These are phyloP conservation scores for Cryoendolithus antarcticus DNA, from an alignment of 2,329 filamentous ascomycete species.

Conservation along the genomic window DNA sequence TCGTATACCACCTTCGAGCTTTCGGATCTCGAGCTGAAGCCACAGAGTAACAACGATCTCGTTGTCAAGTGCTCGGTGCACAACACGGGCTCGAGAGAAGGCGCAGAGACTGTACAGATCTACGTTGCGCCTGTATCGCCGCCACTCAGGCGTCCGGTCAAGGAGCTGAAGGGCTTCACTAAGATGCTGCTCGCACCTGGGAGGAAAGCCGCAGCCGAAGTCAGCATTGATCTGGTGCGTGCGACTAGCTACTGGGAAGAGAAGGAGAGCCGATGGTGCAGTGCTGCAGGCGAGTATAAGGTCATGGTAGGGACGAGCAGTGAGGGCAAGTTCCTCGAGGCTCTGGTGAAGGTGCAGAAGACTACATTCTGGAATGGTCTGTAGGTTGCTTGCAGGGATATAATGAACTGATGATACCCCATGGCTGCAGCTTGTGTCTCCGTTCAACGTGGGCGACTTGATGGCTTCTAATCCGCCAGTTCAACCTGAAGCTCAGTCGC, in stretches of 20 bases:
- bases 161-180: conserved; percentile 58
- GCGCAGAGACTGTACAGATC: conserved; percentile 4
- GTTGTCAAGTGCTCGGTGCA: conserved; percentile 2
- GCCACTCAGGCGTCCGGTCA: conserved; percentile 50
- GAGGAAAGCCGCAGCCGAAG: conserved; percentile 48
- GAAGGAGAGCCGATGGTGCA: conserved; percentile 50
- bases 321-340: conserved; percentile 15
- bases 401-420: too few relatives aligned
- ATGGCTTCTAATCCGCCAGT: too few relatives aligned
- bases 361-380: conserved; percentile 5
- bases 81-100: conserved; percentile 5
- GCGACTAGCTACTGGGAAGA: conserved; percentile 61
- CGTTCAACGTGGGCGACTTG: too few relatives aligned
- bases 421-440: too few relatives aligned
- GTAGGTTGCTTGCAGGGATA: conserved; percentile 16
- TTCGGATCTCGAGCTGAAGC: conserved; percentile 1
- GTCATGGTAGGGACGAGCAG: conserved; percentile 50
- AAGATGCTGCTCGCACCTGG: conserved; percentile 50
- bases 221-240: conserved; percentile 45
- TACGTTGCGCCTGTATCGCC: conserved; percentile 34
- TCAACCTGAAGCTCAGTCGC: too few relatives aligned
- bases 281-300: conserved; percentile 52
- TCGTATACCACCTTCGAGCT: conserved; percentile 50
- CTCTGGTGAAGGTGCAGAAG: conserved; percentile 1
- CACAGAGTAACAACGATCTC: conserved; percentile 1